A percentile compares a stretch with the other conserved stretches of the same genome.
Conservation (phyloP, 2,329 filamentous ascomycete species). For the Ophiocordyceps sinensis region DNA sequence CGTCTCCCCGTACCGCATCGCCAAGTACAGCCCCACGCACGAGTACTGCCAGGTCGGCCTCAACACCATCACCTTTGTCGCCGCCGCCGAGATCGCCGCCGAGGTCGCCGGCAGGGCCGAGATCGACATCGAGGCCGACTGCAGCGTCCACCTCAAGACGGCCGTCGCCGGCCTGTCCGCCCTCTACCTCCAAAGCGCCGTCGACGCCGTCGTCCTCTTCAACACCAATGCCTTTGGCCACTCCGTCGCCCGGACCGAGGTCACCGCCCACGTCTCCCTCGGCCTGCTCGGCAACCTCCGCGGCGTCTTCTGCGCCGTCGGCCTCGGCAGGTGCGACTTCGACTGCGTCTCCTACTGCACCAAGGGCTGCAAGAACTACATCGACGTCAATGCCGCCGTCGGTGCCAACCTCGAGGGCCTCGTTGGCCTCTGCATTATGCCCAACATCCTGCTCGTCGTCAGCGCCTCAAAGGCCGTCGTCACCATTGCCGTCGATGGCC, state of each 20-base stretch:
- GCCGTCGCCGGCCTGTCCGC: slow-evolving; percentile 16
- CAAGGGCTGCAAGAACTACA: slow-evolving; percentile 23
- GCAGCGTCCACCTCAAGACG: slow-evolving; percentile 17
- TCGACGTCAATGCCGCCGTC: slow-evolving; percentile 13
- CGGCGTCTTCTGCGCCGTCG: slow-evolving; percentile 14
- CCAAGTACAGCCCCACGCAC: slow-evolving; percentile 18
- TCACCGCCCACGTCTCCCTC: slow-evolving; percentile 12
- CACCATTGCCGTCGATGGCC: slow-evolving; percentile 14
- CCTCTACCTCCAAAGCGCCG: slow-evolving; percentile 16
- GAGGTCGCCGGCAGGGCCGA: slow-evolving; percentile 8
- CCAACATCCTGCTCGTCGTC: slow-evolving; percentile 14
- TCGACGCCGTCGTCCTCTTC: slow-evolving; percentile 20
- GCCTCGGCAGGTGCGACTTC: slow-evolving; percentile 17
- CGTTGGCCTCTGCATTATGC: slow-evolving; percentile 17
- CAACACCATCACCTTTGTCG: slow-evolving; percentile 19
- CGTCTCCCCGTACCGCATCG: slow-evolving; percentile 19
- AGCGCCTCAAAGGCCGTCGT: slow-evolving; percentile 11
- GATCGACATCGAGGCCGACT: slow-evolving; percentile 8
- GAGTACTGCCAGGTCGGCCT: slow-evolving; percentile 20
- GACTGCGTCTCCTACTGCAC: slow-evolving; percentile 24
- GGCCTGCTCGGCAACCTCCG: slow-evolving; percentile 12
- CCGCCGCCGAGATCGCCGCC: slow-evolving; percentile 14
- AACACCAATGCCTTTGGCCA: slow-evolving; percentile 20
- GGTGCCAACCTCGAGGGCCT: slow-evolving; percentile 11
- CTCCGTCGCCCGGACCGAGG: slow-evolving; percentile 9